These are phyloP conservation scores for Melanogaster broomeanus DNA, from an alignment of 768 basidiomycete genomes.

Conservation along the genomic window DNA sequence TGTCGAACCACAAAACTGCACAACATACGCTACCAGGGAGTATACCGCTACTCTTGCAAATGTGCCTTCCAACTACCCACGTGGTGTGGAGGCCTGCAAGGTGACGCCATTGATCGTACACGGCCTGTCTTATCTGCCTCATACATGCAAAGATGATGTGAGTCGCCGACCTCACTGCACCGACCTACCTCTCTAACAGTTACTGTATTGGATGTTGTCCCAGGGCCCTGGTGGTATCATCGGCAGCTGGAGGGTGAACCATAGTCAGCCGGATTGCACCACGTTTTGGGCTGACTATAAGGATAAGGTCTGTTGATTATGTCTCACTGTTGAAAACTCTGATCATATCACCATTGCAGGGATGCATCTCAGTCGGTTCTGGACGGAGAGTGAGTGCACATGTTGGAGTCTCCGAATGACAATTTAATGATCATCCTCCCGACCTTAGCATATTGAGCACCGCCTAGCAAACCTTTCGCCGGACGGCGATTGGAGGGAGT, in stretches of 20 bases:
- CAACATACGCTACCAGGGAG: no score
- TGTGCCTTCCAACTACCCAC: no score
- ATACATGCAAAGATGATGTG: no score
- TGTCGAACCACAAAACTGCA: no score
- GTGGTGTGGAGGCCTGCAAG: no score
- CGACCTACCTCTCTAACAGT: no score
- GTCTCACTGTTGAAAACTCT: background rate
- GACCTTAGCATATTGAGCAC: conserved; percentile 31
- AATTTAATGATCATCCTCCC: background rate
- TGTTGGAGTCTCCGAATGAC: background rate
- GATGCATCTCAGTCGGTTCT: conserved; percentile 24
- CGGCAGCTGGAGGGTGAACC: conserved; percentile 29
- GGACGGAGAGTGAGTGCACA: conserved; percentile 21
- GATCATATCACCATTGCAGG: conserved; percentile 12
- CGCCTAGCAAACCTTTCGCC: conserved; percentile 27
- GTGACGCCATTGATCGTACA: no score
- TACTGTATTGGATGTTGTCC: background rate
- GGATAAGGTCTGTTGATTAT: conserved; percentile 12
- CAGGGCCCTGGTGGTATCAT: conserved; percentile 17
- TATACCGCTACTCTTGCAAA: no score
- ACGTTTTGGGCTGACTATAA: conserved; percentile 25
- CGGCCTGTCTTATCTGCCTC: no score
- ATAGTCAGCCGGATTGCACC: conserved; percentile 27
- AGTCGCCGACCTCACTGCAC: no score
- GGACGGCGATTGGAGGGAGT: conserved; percentile 31